A percentile compares a stretch with the other conserved stretches of the same genome.
phyloP scores from a whole-genome alignment of 768 basidiomycete species.

The Agaricus sinodeliciosus region DNA sequence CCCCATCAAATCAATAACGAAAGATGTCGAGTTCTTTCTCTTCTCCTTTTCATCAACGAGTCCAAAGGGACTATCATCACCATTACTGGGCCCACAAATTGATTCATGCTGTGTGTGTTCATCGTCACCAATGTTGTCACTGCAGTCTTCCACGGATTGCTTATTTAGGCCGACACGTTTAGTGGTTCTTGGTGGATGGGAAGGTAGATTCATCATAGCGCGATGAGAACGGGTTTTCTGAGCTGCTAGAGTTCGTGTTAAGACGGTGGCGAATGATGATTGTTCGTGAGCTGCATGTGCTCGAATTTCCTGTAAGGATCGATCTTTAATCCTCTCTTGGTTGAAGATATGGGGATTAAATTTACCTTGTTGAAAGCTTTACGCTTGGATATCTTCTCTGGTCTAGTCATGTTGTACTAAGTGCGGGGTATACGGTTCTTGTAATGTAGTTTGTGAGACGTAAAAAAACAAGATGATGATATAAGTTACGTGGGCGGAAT shows the following conservation, averaged over 20 bases:
- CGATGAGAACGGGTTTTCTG: slow-evolving; percentile 5
- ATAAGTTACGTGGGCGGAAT: not conserved
- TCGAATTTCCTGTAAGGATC: not conserved
- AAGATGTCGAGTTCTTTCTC: not conserved
- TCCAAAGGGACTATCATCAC: too few relatives aligned
- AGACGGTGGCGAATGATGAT: slow-evolving; percentile 5
- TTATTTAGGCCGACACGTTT: not conserved
- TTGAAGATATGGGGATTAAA: not conserved
- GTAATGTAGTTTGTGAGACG: not conserved
- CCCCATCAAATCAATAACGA: slow-evolving; percentile 8
- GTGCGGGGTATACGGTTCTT: not conserved
- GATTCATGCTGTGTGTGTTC: not conserved
- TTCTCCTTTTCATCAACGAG: not conserved
- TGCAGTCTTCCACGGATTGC: not conserved
- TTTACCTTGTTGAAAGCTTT: slow-evolving; percentile 10
- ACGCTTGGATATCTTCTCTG: slow-evolving; percentile 8
- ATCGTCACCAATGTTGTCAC: not conserved
- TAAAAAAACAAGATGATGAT: not conserved
- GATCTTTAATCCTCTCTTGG: not conserved
- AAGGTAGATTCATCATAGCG: slow-evolving; percentile 3
- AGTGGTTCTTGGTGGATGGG: not conserved
- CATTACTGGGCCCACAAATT: too few relatives aligned
- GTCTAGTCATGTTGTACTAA: slow-evolving; percentile 6
- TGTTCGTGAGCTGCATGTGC: slow-evolving; percentile 7
- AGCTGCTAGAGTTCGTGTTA: not conserved